Conservation (phyloP, 1,284 basidiomycete genomes). For the Sporisorium iseilematis-ciliati region DNA sequence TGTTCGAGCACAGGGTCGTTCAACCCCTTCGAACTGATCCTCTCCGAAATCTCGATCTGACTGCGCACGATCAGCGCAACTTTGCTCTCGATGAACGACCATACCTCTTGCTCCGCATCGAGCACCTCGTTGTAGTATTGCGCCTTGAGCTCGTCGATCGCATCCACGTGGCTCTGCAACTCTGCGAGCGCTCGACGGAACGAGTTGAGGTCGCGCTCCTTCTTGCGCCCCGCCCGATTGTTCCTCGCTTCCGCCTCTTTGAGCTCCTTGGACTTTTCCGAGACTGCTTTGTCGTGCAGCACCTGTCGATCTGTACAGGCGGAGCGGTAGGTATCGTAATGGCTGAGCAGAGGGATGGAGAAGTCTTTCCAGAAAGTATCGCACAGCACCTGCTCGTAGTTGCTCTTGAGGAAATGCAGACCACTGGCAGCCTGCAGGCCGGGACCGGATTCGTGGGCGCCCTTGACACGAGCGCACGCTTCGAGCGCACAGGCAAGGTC, state of each 20-base stretch:
- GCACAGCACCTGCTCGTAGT: conserved; percentile 90
- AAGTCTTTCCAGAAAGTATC: conserved; percentile 89
- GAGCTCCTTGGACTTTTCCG: conserved; percentile 85
- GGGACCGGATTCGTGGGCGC: conserved; percentile 60
- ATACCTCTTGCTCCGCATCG: conserved; percentile 91
- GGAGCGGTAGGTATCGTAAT: conserved; percentile 82
- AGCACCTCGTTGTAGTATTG: conserved; percentile 86
- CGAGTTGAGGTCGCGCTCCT: conserved; percentile 75
- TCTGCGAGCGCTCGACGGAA: conserved; percentile 71
- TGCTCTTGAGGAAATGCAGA: conserved; percentile 89
- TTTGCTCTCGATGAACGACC: conserved; percentile 82
- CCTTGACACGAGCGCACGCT: conserved; percentile 65
- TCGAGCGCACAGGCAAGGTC: conserved; percentile 79
- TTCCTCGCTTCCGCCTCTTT: conserved; percentile 89
- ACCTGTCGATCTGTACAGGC: conserved; percentile 74
- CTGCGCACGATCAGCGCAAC: conserved; percentile 61
- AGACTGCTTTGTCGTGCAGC: conserved; percentile 67
- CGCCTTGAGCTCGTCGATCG: conserved; percentile 82
- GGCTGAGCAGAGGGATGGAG: conserved; percentile 86
- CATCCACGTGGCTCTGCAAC: conserved; percentile 88
- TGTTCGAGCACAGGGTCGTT: conserved; percentile 87
- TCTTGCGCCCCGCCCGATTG: conserved; percentile 77
- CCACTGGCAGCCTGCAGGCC: conserved; percentile 72
- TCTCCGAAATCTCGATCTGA: conserved; percentile 73
- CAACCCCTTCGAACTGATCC: conserved; percentile 87